Conservation (phyloP, 202 grass and related monocot genomes). For the Bolboschoenoplectus hybrid region DNA sequence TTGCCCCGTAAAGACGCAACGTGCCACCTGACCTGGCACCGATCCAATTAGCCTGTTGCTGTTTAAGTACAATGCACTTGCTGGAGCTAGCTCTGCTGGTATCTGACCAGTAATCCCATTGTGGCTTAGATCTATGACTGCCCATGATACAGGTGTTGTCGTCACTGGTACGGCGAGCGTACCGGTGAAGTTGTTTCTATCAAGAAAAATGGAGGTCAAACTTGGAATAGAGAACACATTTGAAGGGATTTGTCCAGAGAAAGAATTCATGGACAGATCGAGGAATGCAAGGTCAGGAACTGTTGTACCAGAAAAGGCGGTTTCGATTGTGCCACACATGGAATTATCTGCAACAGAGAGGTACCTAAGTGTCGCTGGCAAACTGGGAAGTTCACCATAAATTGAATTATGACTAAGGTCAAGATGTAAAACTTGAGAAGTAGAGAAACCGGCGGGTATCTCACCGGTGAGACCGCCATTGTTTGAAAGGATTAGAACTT, state of each 20-base stretch:
- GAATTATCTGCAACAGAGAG: conserved; percentile 54
- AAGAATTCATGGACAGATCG: conserved; percentile 66
- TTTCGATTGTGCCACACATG: conserved; percentile 55
- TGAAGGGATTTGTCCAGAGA: conserved; percentile 58
- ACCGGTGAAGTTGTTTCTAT: conserved; percentile 70
- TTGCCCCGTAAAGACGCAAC: conserved; percentile 47
- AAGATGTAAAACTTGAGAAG: conserved; percentile 62
- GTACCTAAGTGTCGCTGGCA: conserved; percentile 58
- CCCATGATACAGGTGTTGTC: conserved; percentile 36
- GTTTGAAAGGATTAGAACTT: conserved; percentile 60
- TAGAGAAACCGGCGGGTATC: conserved; percentile 47
- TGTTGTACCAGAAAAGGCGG: conserved; percentile 32
- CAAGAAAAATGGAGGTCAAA: conserved; percentile 60
- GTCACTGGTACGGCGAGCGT: conserved; percentile 36
- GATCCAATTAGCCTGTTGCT: conserved; percentile 65
- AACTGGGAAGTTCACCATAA: conserved; percentile 47
- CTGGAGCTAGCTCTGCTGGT: conserved; percentile 54
- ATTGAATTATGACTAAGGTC: conserved; percentile 61
- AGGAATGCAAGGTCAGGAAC: conserved; percentile 55
- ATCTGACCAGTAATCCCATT: conserved; percentile 60
- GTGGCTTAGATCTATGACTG: conserved; percentile 72
- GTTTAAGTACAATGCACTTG: conserved; percentile 65
- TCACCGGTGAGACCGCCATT: conserved; percentile 65
- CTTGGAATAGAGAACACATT: conserved; percentile 54
- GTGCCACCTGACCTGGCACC: conserved; percentile 49